phyloP scores from a whole-genome alignment of 1,139 yeast species.

The Geotrichum fermentans region DNA sequence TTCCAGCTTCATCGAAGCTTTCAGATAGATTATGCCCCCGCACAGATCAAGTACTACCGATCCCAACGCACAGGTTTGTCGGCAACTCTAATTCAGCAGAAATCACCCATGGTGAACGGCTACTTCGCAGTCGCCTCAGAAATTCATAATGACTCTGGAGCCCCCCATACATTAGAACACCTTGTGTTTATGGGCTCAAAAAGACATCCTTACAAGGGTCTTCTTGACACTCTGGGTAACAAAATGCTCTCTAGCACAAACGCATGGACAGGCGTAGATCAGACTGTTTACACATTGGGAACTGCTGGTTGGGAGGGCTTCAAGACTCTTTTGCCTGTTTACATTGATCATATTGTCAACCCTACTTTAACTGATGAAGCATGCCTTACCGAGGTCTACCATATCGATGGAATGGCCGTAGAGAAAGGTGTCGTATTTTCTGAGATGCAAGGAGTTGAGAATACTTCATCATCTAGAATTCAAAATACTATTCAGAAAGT shows the following conservation, averaged over 20 bases:
- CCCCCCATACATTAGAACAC: conserved; percentile 95
- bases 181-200: conserved; percentile 91
- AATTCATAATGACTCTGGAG: conserved; percentile 78
- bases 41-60: conserved; percentile 57
- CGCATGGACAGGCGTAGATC: conserved; percentile 97
- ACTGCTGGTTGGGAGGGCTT: conserved; percentile 98
- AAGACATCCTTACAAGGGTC: conserved; percentile 85
- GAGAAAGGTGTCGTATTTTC: conserved; percentile 97
- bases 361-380: conserved; percentile 90
- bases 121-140: conserved; percentile 95
- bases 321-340: conserved; percentile 73
- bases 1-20: conserved; percentile 18
- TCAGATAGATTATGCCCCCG: conserved; percentile 25
- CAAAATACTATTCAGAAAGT: conserved; percentile 57
- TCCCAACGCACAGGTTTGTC: conserved; percentile 78
- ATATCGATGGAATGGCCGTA: conserved; percentile 81
- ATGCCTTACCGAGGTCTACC: conserved; percentile 91
- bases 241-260: conserved; percentile 81
- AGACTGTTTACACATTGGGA: conserved; percentile 84
- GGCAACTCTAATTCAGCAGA: conserved; percentile 67
- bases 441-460: conserved; percentile 94
- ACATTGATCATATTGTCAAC: conserved; percentile 76
- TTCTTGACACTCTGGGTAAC: conserved; percentile 82
- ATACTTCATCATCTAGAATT: conserved; percentile 71
- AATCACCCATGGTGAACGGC: conserved; percentile 88